These are phyloP conservation scores for Candida tallmaniae DNA, from an alignment of 805 yeast species.

Conservation along the genomic window DNA sequence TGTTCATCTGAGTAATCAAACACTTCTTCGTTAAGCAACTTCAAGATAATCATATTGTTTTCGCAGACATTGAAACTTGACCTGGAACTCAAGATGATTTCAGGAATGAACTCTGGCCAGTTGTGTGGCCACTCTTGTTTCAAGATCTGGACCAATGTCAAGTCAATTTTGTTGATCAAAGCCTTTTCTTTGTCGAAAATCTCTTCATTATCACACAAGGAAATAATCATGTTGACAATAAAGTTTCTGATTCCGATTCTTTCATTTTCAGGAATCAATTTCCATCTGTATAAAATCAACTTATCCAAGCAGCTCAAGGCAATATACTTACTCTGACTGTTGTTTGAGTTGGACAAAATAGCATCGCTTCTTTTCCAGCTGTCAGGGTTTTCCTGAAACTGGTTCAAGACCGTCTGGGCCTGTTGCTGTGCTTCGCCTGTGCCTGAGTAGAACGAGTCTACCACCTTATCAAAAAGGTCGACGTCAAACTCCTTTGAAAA, in stretches of 20 bases:
- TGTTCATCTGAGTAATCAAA: constrained; percentile 94
- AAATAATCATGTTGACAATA: constrained; percentile 87
- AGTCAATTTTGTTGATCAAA: constrained; percentile 85
- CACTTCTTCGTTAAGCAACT: constrained; percentile 88
- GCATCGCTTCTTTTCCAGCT: constrained; percentile 94
- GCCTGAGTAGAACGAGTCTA: constrained; percentile 77
- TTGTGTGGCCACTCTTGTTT: constrained; percentile 99
- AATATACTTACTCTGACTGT: constrained; percentile 87
- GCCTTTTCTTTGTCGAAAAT: constrained; percentile 70
- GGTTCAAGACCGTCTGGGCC: constrained; percentile 68
- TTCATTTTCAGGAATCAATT: constrained; percentile 82
- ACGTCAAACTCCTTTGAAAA: constrained; percentile 83
- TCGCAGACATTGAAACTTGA: constrained; percentile 92
- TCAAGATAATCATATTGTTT: constrained; percentile 91
- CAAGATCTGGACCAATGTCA: constrained; percentile 88
- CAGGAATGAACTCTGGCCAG: constrained; percentile 97
- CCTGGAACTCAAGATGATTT: constrained; percentile 77
- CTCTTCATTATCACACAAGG: constrained; percentile 80
- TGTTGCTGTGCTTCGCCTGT: constrained; percentile 62
- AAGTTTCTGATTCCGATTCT: constrained; percentile 91
- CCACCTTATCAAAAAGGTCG: constrained; percentile 73
- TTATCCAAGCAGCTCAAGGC: constrained; percentile 88
- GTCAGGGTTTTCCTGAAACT: constrained; percentile 90
- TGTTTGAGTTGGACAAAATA: constrained; percentile 70
- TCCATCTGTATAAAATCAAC: constrained; percentile 90